Evolutionary conservation across 495 filamentous ascomycete genomes (phyloP).

Genomic region (Xylaria acuta): DNA sequence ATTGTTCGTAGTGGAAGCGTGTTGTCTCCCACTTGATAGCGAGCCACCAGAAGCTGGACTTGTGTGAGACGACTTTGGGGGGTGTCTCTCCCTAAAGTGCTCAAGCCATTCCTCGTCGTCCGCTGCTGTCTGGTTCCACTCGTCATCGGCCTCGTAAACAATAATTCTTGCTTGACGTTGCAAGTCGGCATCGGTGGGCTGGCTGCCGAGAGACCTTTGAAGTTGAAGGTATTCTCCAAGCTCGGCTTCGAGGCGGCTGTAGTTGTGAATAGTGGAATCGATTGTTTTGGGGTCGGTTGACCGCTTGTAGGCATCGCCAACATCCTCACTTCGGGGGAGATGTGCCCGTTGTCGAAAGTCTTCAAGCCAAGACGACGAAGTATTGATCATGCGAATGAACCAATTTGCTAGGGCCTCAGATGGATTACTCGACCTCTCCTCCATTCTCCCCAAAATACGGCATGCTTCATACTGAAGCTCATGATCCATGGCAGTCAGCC

Average conservation of each 20-base stretch:
- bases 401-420: constrained; percentile 55
- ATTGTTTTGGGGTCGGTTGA: constrained; percentile 58
- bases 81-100: constrained; percentile 51
- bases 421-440: constrained; percentile 50
- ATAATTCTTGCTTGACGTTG: constrained; percentile 68
- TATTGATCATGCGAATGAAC: constrained; percentile 52
- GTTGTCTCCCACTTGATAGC: constrained; percentile 15
- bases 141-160: constrained; percentile 69
- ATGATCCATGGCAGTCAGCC: constrained; percentile 59
- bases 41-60: constrained; percentile 25
- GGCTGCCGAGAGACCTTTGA: constrained; percentile 55
- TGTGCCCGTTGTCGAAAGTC: constrained; percentile 55
- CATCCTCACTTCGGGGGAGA: constrained; percentile 57
- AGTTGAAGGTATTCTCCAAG: constrained; percentile 61
- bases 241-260: constrained; percentile 62
- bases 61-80: constrained; percentile 11
- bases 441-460: constrained; percentile 56
- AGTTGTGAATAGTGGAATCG: constrained; percentile 61
- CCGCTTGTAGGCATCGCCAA: constrained; percentile 49
- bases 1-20: constrained; percentile 5
- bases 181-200: constrained; percentile 66
- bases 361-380: constrained; percentile 53
- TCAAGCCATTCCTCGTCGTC: constrained; percentile 69
- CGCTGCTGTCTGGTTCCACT: constrained; percentile 75
- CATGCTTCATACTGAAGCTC: constrained; percentile 61